Base-by-base conservation (phyloP, 495 filamentous ascomycete genomes). In the Penicillium flavigenum region DNA sequence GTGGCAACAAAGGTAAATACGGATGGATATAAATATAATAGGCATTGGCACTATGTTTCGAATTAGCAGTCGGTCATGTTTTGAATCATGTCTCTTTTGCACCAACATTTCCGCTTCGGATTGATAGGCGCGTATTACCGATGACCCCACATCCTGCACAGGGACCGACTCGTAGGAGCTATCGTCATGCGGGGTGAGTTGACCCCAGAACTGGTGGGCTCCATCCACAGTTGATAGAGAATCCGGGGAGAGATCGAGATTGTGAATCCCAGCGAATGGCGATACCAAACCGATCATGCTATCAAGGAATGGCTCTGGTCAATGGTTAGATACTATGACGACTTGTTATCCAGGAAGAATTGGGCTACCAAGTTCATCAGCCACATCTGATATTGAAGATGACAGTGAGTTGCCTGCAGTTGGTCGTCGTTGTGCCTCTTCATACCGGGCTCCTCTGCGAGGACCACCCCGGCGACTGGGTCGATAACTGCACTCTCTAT, bases 21-120 rank as follows among this genome's bases (percentile, higher is more conserved):
- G 77, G 73, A 56, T 82, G 80, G 46, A 83, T 78, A 65, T 69
- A 82, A 12, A 80, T 73, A 52, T 82, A 83, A 60, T 82, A 82
- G 3, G 79, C 79, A 55, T 79, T 77, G 50, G 78, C 32, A 26
- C 39, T 45, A 19, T 24, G 8, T 24, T 4, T 36, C 34, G 4
- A 5, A 42, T 49, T 14, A 57, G 54, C 32, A 34, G 11, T 20
- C 42, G 12, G 42, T 26, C 17, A 45, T 47, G 19, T n/a, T n/a
- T 47, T 32, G 49, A 29, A 43, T 24, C 16, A 24, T 39, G 14
- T 26, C 24, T 57, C 43, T 68, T 17, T 12, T 5, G 14, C 24
- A 27, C 62, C 26, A 63, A 70, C 69, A 72, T 63, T 16, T 68
- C 69, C 16, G 53, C 57, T 51, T 72, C 67, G 22, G 54, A 66